Base-by-base conservation (phyloP, 495 filamentous ascomycete species). In the Penicillium pulvis region DNA sequence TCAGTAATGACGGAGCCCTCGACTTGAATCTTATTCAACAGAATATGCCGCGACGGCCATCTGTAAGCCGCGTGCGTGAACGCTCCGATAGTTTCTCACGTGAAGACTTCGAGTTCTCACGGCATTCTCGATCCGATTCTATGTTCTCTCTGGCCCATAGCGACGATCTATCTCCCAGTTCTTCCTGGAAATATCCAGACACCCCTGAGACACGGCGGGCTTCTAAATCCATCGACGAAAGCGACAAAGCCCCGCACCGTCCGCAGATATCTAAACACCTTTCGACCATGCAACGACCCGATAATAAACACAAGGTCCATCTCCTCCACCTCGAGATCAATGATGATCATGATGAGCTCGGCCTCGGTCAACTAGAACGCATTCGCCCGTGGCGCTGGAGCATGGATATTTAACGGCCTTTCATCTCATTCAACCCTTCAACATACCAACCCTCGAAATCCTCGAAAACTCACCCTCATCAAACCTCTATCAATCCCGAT, bases 371-470 rank as follows among this genome's bases (percentile, higher is more conserved):
- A 46, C 59, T 78, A 17, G 72, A 80, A 64, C 73, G 63, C 39
- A 64, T 76, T 48, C 74, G 73, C 24, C 75, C 75, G 1, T 78
- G 72, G 71, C 73, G 77, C 58, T 80, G 77, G 77, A 80, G 77
- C 55, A 79, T 80, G 75, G 77, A 80, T 53, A 74, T 80, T 30
- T 80, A 63, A 71, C 12, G n/a, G 19, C 51, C 42, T 53, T 35
- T 26, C 44, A n/a, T 33, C 24, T 6, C 26, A 36, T 30, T 19
- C 53, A 17, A 44, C 26, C 42, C 53, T 30, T 41, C 50, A 20
- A 16, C 53, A 41, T n/a, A 12, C 36, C 26, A 35, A 43, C 45
- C 28, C 10, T 35, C 33, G 24, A 60, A 33, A 45, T 49, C 28
- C 17, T 55, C 57, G 16, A 45, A 23, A 23, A 1, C 20, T 23